A percentile compares a stretch with the other conserved stretches of the same genome.
These are phyloP conservation scores for Trichoderma reesei DNA, from an alignment of 495 filamentous ascomycete species.

Conservation along the genomic window DNA sequence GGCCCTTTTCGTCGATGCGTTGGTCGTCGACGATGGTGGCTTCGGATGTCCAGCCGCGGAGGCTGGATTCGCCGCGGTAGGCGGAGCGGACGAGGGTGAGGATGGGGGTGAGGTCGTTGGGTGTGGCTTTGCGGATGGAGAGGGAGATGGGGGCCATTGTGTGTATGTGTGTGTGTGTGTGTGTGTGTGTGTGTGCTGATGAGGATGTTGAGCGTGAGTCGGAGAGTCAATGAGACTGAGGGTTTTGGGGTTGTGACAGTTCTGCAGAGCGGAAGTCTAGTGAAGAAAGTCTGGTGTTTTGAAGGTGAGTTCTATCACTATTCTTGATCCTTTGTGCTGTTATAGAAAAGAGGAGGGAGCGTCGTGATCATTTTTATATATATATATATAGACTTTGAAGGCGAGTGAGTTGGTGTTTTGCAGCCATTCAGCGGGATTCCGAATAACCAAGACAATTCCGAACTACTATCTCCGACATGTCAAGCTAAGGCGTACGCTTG, in stretches of 20 bases:
- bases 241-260: too few relatives aligned
- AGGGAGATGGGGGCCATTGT: slow-evolving; percentile 14
- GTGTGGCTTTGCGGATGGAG: slow-evolving; percentile 2
- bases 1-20: slow-evolving; percentile 19
- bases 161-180: neutral
- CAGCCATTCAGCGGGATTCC: too few relatives aligned
- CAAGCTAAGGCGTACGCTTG: neutral
- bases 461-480: neutral
- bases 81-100: slow-evolving; percentile 29
- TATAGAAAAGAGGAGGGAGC: too few relatives aligned
- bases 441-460: too few relatives aligned
- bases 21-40: slow-evolving; percentile 25
- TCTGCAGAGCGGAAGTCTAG: neutral
- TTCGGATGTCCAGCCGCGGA: slow-evolving; percentile 31
- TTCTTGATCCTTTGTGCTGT: too few relatives aligned
- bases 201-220: too few relatives aligned
- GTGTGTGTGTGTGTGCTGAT: neutral
- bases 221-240: too few relatives aligned
- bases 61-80: slow-evolving; percentile 31
- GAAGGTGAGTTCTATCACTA: too few relatives aligned
- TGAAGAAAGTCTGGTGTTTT: neutral
- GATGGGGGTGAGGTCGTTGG: neutral
- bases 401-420: too few relatives aligned
- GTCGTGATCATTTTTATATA: neutral
- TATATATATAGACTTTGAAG: too few relatives aligned